Conservation (phyloP, 768 basidiomycete genomes). For the Pholiota conissans region DNA sequence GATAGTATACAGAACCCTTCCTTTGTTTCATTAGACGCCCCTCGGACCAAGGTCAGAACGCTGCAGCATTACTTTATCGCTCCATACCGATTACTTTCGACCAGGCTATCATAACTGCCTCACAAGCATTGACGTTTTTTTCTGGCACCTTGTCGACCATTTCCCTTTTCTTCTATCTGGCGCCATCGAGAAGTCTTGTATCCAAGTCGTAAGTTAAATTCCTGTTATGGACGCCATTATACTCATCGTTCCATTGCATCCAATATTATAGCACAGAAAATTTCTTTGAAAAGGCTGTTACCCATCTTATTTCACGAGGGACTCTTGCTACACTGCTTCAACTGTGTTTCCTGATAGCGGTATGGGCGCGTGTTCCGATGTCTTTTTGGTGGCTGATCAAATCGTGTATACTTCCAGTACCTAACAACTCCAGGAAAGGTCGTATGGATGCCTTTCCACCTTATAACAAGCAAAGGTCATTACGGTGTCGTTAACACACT, state of each 20-base stretch:
- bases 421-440: slow-evolving; percentile 16
- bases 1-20: no score
- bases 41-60: no score
- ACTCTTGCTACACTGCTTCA: slow-evolving; percentile 17
- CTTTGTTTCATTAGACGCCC: no score
- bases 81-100: not conserved
- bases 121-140: no score
- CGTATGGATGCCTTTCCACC: slow-evolving; percentile 28
- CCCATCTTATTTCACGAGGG: slow-evolving; percentile 18
- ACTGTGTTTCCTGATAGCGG: slow-evolving; percentile 19
- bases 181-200: no score
- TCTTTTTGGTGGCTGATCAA: not conserved
- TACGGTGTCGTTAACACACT: not conserved
- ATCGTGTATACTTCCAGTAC: slow-evolving; percentile 20
- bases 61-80: no score
- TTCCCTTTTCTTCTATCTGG: no score
- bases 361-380: slow-evolving; percentile 4
- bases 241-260: no score
- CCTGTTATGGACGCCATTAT: no score
- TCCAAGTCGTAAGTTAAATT: no score
- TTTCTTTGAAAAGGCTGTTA: slow-evolving; percentile 5
- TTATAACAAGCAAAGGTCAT: slow-evolving; percentile 25
- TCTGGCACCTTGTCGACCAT: no score
- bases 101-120: no score
- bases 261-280: slow-evolving; percentile 15